phyloP scores from a whole-genome alignment of 2,329 filamentous ascomycete genomes.

The Hirsutella thompsonii region DNA sequence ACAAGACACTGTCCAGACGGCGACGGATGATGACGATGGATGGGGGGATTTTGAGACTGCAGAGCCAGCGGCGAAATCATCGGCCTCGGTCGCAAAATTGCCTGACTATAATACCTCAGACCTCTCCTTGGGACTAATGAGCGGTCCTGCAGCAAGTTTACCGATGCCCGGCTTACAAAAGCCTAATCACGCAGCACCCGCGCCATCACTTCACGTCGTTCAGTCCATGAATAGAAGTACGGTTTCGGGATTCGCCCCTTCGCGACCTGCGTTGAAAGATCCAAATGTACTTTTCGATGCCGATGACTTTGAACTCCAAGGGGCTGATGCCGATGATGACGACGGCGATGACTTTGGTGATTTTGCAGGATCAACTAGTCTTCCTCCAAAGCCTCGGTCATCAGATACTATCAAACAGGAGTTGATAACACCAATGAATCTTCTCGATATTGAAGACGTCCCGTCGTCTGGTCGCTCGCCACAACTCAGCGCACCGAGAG shows the following conservation, averaged over 20 bases:
- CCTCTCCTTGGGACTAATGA: background rate
- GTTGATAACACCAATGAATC: slow-evolving; percentile 21
- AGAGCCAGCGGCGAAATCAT: slow-evolving; percentile 14
- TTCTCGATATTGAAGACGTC: slow-evolving; percentile 25
- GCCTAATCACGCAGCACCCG: background rate
- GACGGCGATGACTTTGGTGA: slow-evolving; percentile 45
- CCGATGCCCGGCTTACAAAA: background rate
- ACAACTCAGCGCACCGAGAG: slow-evolving; percentile 16
- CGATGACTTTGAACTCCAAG: slow-evolving; percentile 35
- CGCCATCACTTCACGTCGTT: background rate
- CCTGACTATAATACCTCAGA: background rate
- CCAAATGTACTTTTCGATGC: slow-evolving; percentile 56
- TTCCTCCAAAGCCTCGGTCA: slow-evolving; percentile 4
- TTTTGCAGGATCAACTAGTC: slow-evolving; percentile 34
- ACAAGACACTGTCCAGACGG: background rate
- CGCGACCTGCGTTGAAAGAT: slow-evolving; percentile 17
- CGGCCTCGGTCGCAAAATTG: background rate
- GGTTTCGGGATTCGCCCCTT: slow-evolving; percentile 9
- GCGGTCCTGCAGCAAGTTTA: background rate
- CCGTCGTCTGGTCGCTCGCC: slow-evolving; percentile 10
- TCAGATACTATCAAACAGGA: slow-evolving; percentile 8
- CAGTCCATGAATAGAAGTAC: slow-evolving; percentile 5
- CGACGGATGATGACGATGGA: slow-evolving; percentile 42
- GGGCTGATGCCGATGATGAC: slow-evolving; percentile 31
- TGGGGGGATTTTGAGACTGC: slow-evolving; percentile 59